These are phyloP conservation scores for Curvularia hawaiiensis DNA, from an alignment of 2,329 filamentous ascomycete genomes.

Conservation along the genomic window DNA sequence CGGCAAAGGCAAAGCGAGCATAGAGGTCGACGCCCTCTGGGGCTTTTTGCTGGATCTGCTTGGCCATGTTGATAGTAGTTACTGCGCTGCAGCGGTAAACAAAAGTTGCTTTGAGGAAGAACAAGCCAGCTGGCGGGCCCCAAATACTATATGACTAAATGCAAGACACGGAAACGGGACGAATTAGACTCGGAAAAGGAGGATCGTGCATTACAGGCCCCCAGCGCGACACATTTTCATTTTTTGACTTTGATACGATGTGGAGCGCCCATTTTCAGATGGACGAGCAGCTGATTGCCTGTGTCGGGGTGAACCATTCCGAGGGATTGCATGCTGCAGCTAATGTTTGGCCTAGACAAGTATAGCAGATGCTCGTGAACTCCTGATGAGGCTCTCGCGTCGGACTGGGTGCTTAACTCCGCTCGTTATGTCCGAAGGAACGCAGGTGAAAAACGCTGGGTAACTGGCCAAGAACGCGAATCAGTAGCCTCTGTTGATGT, in stretches of 20 bases:
- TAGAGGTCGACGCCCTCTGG: constrained; percentile 71
- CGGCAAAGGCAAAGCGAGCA: constrained; percentile 94
- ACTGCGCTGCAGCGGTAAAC: background rate
- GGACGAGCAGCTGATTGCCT: background rate
- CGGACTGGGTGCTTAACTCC: background rate
- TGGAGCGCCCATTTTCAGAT: background rate
- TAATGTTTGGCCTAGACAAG: background rate
- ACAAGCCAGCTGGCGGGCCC: background rate
- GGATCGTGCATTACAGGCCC: background rate
- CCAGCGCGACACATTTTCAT: background rate
- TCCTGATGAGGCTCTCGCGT: background rate
- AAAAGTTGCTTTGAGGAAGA: background rate
- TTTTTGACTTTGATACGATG: background rate
- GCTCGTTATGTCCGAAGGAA: background rate
- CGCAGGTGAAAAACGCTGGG: background rate
- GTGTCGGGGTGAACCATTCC: background rate
- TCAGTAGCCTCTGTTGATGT: background rate
- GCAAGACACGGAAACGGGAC: background rate
- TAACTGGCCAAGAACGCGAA: background rate
- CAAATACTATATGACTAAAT: background rate
- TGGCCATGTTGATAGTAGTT: background rate
- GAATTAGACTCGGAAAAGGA: background rate
- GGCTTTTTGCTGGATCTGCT: background rate
- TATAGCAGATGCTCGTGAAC: background rate
- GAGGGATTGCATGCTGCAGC: background rate